Conservation (phyloP, 768 basidiomycete species). For the Leccinum longicurvipes region DNA sequence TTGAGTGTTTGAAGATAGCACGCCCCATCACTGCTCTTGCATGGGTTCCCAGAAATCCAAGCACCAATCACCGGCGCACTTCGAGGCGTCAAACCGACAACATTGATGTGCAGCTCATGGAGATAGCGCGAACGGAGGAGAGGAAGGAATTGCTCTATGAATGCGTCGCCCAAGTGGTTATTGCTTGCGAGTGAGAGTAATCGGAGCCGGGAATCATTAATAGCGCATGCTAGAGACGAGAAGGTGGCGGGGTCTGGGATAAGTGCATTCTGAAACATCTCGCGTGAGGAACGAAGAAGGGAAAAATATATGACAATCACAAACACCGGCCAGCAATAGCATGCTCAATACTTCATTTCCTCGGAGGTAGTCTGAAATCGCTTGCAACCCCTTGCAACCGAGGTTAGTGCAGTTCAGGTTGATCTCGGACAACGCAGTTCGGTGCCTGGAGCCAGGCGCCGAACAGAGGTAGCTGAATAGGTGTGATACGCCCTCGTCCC, state of each 20-base stretch:
- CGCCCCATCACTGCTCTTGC: slow-evolving; percentile 8
- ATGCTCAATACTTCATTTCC: slow-evolving; percentile 42
- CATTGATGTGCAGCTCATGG: slow-evolving; percentile 51
- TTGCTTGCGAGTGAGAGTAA: slow-evolving; percentile 53
- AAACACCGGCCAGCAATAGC: slow-evolving; percentile 55
- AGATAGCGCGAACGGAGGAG: slow-evolving; percentile 45
- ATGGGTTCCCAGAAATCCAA: slow-evolving; percentile 45
- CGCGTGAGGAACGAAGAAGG: background rate
- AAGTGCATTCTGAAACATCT: slow-evolving; percentile 40
- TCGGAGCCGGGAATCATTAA: slow-evolving; percentile 53
- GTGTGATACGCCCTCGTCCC: slow-evolving; percentile 51
- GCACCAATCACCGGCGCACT: slow-evolving; percentile 44
- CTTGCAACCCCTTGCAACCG: slow-evolving; percentile 49
- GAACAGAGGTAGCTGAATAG: slow-evolving; percentile 58
- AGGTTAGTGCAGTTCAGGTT: slow-evolving; percentile 53
- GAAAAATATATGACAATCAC: slow-evolving; percentile 17
- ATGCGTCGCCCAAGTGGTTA: slow-evolving; percentile 43
- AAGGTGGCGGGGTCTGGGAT: slow-evolving; percentile 35
- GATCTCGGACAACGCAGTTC: slow-evolving; percentile 45
- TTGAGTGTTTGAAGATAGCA: slow-evolving; percentile 49
- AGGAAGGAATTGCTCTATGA: slow-evolving; percentile 49
- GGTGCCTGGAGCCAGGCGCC: slow-evolving; percentile 42
- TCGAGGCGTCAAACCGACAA: slow-evolving; percentile 41
- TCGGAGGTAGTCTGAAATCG: slow-evolving; percentile 49
- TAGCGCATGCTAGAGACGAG: slow-evolving; percentile 41